Base-by-base conservation (phyloP, 306 rosid genomes). In the Leucaena leucocephala region DNA sequence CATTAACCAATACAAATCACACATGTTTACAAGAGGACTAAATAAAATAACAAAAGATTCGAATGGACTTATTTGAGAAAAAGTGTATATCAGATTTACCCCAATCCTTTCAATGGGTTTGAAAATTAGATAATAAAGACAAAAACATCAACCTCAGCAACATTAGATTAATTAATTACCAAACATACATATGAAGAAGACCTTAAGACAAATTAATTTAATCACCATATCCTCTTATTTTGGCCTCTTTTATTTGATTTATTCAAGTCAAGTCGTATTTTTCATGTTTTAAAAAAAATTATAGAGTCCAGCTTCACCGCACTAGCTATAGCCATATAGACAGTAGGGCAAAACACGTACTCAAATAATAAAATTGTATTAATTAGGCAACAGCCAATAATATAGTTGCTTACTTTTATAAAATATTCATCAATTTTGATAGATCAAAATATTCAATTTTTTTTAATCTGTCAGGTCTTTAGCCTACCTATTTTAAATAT, bases 1-100 rank as follows among this genome's bases (percentile, higher is more conserved):
- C 17, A 8, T 1, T 45, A 75, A 71, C 82, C 85, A 86, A 70
- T 81, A 0, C 68, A 70, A 44, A 50, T 68, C 52, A 19, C 77
- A 78, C 84, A 75, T 4, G 39, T 73, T 38, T 39, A 57, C 52
- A 55, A 39, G 7, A 73, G n/a, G 38, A 40, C 45, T 67, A 21
- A 11, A 55, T 5, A 39, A 54, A 55, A 73, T 27, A 22, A 5
- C 12, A 73, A 73, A n/a, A 40, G 39, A 48, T 27, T 50, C 69
- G 27, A 67, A 40, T 45, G 19, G 73, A 49, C 77, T 74, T 64
- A 39, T 59, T 72, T 19, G 57, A 16, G 16, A 72, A 35, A 7
- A 66, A 2, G 9, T 1, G 34, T 2, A 12, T n/a, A 27, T 27
- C 16, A 49, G 9, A 71, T 49, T 50, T 62, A 17, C n/a, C 52